Base-by-base conservation (phyloP, 768 basidiomycete species). In the Amyloporia xantha region DNA sequence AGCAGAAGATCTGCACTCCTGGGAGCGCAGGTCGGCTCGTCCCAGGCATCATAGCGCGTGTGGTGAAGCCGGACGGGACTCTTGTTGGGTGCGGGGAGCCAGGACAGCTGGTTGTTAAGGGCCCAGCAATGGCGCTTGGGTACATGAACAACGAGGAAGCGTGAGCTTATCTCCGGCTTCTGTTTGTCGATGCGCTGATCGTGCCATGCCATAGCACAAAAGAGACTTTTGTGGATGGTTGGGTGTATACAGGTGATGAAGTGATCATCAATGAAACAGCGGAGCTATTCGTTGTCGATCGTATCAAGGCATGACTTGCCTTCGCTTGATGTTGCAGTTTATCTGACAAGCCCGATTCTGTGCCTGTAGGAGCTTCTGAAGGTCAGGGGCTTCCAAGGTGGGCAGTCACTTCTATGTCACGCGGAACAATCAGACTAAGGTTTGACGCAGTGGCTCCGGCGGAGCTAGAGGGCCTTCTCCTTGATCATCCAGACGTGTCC, bases 381-480 rank as follows among this genome's bases (percentile, higher is more conserved):
- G 67, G 79, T 82, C 37, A 74, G 67, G 57, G 85, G 86, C 2
- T 83, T 82, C 60, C 84, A 87, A 59, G 59, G 59, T 57, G 30
- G 5, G 47, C 25, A 23, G 38, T 19, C 38, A 6, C 38, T 20
- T 39, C 38, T 6, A 33, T 33, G 15, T 33, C 30, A 39, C 17
- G 38, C 17, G 20, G 33, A 35, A 35, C n/a, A n/a, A n/a, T n/a
- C n/a, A n/a, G n/a, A n/a, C 15, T 33, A 15, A 33, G 30, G 30
- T 33, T 33, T 23, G n/a, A 33, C 28, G 27, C 30, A 56, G 84
- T 87, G 1, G 82, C 85, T 1, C 85, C 84, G 2, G 83, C 85
- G 3, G 84, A 85, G 53, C 68, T 86, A 6, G 84, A 86, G 56
- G 84, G 77, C 17, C 81, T 80, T 50, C 57, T 84, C 15, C 61